Evolutionary conservation across 2,329 filamentous ascomycete genomes (phyloP), one percentile per base, ranked within the genome.

Genomic region (Clonostachys sp.): DNA sequence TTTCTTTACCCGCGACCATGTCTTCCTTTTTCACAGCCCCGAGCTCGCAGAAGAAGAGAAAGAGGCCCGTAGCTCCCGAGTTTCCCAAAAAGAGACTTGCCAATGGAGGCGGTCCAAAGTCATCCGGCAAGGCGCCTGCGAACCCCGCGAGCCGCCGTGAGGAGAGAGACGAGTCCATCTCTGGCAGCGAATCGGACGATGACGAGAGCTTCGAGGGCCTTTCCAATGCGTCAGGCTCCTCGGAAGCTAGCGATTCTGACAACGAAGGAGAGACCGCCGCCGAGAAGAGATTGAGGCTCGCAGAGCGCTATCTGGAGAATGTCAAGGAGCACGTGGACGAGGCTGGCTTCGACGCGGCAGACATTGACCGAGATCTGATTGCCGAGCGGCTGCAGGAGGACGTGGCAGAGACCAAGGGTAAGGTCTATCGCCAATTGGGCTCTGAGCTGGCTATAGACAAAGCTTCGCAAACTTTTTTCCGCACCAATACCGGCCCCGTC

Each of bases 11-110:
- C 30, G 12, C 59, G 57, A 73, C 55, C 55, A 95, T 95, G 91
- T 95, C 92, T 61, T 96, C 91, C 38, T 99, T 97, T 71, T 99
- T 99, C 71, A 96, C 91, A 45, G 75, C 86, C 38, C 91, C 94
- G 6, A 87, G 87, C 39, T 86, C 87, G 45, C 87, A 92, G 62
- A 89, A 89, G 73, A 97, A 97, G 78, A 80, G 94, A 59, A 97
- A 97, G 77, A 80, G 91, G 51, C 61, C 73, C 7, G 66, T 72
- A 48, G 75, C 77, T 24, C 62, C 72, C 14, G 76, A 82, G 45
- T 67, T 66, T 6, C 77, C 81, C 3, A 83, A 83, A 65, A 86
- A 84, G 61, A 74, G 80, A 63, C 58, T 76, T 51, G 76, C 76
- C 14, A 39, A 18, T 75, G 33, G 75, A 74, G 52, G 8, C 17